Conservation (phyloP, 345 rosid genomes). For the Passiflora organensis region DNA sequence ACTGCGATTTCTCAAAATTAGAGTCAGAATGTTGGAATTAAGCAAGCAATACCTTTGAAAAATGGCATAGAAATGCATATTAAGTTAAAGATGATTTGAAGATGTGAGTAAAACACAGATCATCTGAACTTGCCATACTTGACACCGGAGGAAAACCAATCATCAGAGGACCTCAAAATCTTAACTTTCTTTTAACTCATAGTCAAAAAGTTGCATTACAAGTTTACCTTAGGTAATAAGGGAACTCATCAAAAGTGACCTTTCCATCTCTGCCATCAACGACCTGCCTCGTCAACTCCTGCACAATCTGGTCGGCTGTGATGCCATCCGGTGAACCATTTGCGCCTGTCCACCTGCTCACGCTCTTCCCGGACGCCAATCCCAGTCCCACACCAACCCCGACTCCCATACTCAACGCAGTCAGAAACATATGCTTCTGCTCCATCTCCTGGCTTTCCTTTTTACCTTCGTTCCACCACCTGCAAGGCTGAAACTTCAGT, state of each 20-base stretch:
- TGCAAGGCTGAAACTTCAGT: too few species aligned
- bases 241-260: conserved; percentile 76
- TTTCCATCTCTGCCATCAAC: conserved; percentile 58
- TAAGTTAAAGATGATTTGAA: too few species aligned
- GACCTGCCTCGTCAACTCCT: conserved; percentile 66
- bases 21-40: conserved; percentile 6
- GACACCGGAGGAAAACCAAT: too few species aligned
- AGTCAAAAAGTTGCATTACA: too few species aligned
- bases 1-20: conserved; percentile 39
- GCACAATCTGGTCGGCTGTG: conserved; percentile 64
- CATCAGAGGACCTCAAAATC: too few species aligned
- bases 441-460: conserved; percentile 44
- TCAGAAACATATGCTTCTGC: conserved; percentile 59
- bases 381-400: conserved; percentile 89
- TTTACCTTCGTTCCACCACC: neutral
- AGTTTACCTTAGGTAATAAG: conserved; percentile 74
- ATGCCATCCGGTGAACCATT: conserved; percentile 39
- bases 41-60: neutral
- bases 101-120: too few species aligned
- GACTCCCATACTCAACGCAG: conserved; percentile 81
- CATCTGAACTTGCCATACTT: too few species aligned
- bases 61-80: neutral
- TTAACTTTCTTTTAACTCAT: too few species aligned
- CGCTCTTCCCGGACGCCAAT: conserved; percentile 69
- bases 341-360: conserved; percentile 53